A percentile compares a stretch with the other conserved stretches of the same genome.
Conservation (phyloP, 1,284 basidiomycete species). For the Anthracocystis walkeri region DNA sequence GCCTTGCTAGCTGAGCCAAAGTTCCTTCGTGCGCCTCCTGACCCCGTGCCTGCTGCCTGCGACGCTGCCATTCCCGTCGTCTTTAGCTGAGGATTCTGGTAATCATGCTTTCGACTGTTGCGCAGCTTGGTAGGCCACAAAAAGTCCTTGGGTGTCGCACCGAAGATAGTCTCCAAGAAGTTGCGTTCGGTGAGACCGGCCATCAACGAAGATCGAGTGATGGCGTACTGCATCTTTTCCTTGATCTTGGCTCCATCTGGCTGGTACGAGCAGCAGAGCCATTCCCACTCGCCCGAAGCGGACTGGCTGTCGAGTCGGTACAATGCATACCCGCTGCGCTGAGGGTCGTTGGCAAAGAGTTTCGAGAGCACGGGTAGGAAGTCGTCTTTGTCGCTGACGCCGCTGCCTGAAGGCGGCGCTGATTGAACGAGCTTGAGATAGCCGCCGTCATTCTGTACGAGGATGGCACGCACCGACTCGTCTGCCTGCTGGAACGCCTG, state of each 20-base stretch:
- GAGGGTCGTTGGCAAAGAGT: constrained; percentile 55
- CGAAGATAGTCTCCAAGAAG: constrained; percentile 64
- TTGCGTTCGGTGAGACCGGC: constrained; percentile 53
- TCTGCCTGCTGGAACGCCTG: constrained; percentile 38
- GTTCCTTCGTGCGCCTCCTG: constrained; percentile 56
- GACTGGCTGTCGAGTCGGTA: constrained; percentile 59
- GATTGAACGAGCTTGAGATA: constrained; percentile 45
- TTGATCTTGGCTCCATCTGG: constrained; percentile 62
- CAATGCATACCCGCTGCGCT: constrained; percentile 58
- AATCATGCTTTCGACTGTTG: constrained; percentile 64
- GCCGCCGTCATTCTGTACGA: constrained; percentile 57
- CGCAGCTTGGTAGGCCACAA: constrained; percentile 56
- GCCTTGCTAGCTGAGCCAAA: constrained; percentile 51
- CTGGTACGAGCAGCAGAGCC: constrained; percentile 61
- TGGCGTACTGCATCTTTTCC: constrained; percentile 65
- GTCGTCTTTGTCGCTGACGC: constrained; percentile 53
- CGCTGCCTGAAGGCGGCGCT: constrained; percentile 23
- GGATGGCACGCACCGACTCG: constrained; percentile 48
- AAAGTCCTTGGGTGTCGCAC: constrained; percentile 53
- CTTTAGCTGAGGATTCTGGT: constrained; percentile 64
- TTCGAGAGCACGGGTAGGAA: constrained; percentile 46
- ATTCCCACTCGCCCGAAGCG: constrained; percentile 62
- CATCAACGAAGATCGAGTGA: constrained; percentile 57
- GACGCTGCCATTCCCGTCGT: constrained; percentile 48
- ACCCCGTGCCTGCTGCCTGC: constrained; percentile 60